A percentile compares a stretch with the other conserved stretches of the same genome.
Conservation (phyloP, 2,329 filamentous ascomycete species). For the Colletotrichum musicola region DNA sequence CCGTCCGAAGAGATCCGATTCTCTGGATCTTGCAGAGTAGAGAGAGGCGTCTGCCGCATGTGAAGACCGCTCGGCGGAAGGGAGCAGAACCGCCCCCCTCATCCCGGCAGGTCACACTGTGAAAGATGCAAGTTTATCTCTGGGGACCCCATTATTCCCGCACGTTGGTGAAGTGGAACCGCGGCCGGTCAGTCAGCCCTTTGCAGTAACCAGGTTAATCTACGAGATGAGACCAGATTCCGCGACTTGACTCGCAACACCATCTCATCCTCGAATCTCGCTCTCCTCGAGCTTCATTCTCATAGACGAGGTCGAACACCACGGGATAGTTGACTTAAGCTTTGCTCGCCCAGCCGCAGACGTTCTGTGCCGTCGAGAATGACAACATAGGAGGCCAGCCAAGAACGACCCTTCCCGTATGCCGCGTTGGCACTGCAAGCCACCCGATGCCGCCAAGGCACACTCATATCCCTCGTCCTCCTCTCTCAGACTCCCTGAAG, state of each 20-base stretch:
- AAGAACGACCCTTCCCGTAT: constrained; percentile 22
- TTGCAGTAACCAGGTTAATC: background rate
- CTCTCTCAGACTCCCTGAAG: background rate
- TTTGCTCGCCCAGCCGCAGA: background rate
- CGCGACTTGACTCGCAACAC: background rate
- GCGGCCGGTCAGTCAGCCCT: background rate
- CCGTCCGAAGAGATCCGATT: too few species aligned
- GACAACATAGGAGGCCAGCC: constrained; percentile 4
- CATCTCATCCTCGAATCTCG: background rate
- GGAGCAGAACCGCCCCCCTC: too few species aligned
- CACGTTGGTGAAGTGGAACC: constrained; percentile 4
- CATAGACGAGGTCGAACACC: too few species aligned
- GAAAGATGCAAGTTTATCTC: constrained; percentile 11
- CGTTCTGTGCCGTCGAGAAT: background rate
- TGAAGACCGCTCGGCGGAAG: background rate
- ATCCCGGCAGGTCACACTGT: too few species aligned
- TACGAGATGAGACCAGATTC: too few species aligned
- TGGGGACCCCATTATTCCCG: constrained; percentile 16
- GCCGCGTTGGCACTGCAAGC: constrained; percentile 36
- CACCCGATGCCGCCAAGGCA: constrained; percentile 34
- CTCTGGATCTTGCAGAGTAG: too few species aligned
- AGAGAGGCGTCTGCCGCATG: background rate
- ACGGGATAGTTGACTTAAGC: constrained; percentile 16
- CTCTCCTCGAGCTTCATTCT: background rate
- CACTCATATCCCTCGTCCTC: background rate